Evolutionary conservation across 78 protist genomes (phyloP).

Genomic region (Monosiga brevicollis): DNA sequence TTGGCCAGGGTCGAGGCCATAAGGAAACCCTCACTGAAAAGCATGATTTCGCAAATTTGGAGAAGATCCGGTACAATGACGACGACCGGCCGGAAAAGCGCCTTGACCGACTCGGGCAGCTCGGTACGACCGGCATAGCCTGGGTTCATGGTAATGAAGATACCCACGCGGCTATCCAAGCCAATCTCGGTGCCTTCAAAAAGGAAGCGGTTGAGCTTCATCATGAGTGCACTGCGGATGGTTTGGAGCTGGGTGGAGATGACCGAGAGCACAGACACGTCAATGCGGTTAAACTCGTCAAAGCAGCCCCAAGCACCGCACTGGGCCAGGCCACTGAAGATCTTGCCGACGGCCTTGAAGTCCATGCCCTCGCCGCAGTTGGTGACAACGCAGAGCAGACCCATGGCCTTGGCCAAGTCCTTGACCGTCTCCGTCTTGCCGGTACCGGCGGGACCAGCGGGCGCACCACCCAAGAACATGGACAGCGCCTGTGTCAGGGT

Average conservation of each 20-base stretch:
- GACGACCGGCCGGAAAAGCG: conserved; percentile 73
- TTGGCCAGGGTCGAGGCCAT: conserved; percentile 60
- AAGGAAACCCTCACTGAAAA: conserved; percentile 69
- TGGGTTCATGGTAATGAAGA: conserved; percentile 77
- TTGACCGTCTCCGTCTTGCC: conserved; percentile 93
- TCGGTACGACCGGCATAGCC: conserved; percentile 82
- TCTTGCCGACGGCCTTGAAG: conserved; percentile 65
- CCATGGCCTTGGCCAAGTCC: conserved; percentile 83
- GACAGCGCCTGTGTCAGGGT: conserved; percentile 77
- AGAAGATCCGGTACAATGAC: conserved; percentile 78
- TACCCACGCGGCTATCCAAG: conserved; percentile 44
- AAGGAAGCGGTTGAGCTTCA: conserved; percentile 16
- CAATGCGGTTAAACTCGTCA: conserved; percentile 90
- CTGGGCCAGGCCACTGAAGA: conserved; percentile 65
- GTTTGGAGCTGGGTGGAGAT: conserved; percentile 66
- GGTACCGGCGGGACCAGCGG: conserved; percentile 94
- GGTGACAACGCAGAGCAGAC: conserved; percentile 57
- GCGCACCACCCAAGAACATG: conserved; percentile 77
- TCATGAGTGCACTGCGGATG: conserved; percentile 53
- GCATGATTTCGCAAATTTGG: conserved; percentile 78
- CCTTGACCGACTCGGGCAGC: conserved; percentile 73
- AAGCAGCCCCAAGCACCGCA: conserved; percentile 93
- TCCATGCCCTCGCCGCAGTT: conserved; percentile 87
- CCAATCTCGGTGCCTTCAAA: conserved; percentile 42
- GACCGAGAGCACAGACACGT: conserved; percentile 69